Evolutionary conservation across 768 basidiomycete species (phyloP), one percentile per base, ranked within the genome.

Genomic region (Artomyces pyxidatus): DNA sequence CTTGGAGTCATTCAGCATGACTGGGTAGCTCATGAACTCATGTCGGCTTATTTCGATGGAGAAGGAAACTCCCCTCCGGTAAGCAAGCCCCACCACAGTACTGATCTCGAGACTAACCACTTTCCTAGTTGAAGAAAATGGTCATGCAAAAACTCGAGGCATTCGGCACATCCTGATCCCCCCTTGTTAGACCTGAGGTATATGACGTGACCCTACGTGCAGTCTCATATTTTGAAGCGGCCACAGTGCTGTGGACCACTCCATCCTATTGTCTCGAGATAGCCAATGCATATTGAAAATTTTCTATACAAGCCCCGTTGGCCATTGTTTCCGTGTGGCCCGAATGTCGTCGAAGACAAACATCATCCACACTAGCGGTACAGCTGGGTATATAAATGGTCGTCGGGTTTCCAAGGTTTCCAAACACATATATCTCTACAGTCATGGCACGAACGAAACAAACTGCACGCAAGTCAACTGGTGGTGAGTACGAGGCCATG

Each of bases 11-110:
- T 92, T 21, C 80, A 86, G 55, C 79, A 70, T 59, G 75, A 80
- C 55, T 90, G 86, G 85, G 74, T 90, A 12, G 80, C 85, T 0
- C 78, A 75, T 10, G 78, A 88, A 58, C 78, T 90, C 52, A 67
- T 88, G 11, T 61, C 85, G 44, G 78, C 85, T 41, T 90, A 89
- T 60, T 87, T 89, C 59, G 81, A 84, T 48, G 80, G 76, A 25
- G 66, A 74, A 23, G 82, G 80, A 9, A 75, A 83, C 12, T 89
- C 87, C 61, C 84, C 85, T 32, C 69, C 80, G 45, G 87, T 88
- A 58, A 58, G 83, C 23, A 40, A 35, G 10, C 32, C 10, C 32
- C 12, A 19, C 0, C 25, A 12, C 11, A n/a, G 7, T 1, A 4
- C 22, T 37, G 16, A 26, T 37, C 32, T 12, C 7, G 1, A 5